A percentile compares a stretch with the other conserved stretches of the same genome.
These are phyloP conservation scores for Peterozyma toletana DNA, from an alignment of 805 yeast species.

Conservation along the genomic window DNA sequence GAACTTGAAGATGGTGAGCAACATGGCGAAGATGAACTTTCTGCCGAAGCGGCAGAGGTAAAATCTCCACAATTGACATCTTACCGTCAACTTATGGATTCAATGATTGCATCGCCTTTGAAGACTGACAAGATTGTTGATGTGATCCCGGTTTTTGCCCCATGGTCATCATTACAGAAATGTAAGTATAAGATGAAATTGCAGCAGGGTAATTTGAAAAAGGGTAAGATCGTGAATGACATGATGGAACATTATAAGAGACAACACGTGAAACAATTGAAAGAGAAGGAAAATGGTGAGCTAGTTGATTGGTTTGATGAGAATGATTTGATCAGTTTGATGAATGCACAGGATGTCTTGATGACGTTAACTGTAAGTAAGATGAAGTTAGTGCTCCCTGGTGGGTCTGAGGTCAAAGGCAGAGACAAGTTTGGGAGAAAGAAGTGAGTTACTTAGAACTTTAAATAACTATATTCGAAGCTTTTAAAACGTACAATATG, in stretches of 20 bases:
- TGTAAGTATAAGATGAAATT: conserved; percentile 77
- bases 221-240: conserved; percentile 80
- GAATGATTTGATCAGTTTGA: conserved; percentile 42
- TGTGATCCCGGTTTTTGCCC: conserved; percentile 84
- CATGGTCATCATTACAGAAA: conserved; percentile 76
- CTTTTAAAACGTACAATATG: no score
- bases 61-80: conserved; percentile 20
- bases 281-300: conserved; percentile 13
- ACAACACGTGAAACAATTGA: conserved; percentile 15
- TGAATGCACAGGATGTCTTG: conserved; percentile 62
- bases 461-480: no score
- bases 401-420: conserved; percentile 20
- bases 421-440: no score
- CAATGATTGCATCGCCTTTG: conserved; percentile 34
- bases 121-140: conserved; percentile 47
- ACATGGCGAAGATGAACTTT: conserved; percentile 9
- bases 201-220: conserved; percentile 73
- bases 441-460: no score
- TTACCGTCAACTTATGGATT: conserved; percentile 16
- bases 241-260: conserved; percentile 38
- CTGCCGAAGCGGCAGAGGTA: conserved; percentile 26
- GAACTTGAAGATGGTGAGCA: conserved; percentile 17
- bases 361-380: conserved; percentile 67
- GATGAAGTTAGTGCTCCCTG: conserved; percentile 57
- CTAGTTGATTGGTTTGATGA: conserved; percentile 62